Evolutionary conservation across 2,329 filamentous ascomycete genomes (phyloP).

Genomic region (Colletotrichum tamarilloi): DNA sequence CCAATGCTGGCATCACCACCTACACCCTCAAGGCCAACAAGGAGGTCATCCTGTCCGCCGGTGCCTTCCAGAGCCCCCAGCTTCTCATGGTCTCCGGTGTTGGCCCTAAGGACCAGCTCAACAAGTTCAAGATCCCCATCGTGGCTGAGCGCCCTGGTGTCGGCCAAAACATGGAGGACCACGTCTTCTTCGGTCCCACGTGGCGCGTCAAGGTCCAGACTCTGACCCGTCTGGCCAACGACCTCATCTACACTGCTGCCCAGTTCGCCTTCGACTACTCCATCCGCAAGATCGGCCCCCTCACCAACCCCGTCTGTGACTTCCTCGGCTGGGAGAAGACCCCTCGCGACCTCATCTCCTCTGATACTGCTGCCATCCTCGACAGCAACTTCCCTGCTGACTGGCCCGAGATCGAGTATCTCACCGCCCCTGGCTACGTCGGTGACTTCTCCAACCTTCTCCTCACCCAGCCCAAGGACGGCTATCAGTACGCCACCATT

Average conservation of each 20-base stretch:
- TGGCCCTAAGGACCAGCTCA: conserved; percentile 54
- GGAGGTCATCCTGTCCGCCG: conserved; percentile 84
- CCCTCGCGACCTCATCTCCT: conserved; percentile 28
- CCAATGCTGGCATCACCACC: conserved; percentile 31
- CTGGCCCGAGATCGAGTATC: conserved; percentile 31
- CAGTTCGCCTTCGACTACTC: conserved; percentile 5
- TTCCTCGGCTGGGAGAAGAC: conserved; percentile 40
- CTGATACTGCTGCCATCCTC: conserved; percentile 1
- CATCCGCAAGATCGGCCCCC: conserved; percentile 30
- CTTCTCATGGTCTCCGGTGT: conserved; percentile 67
- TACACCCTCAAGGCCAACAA: conserved; percentile 42
- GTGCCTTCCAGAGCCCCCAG: conserved; percentile 84
- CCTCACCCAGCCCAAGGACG: conserved; percentile 22
- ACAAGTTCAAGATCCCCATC: conserved; percentile 52
- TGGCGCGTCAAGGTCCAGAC: conserved; percentile 38
- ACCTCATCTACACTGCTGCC: conserved; percentile 12
- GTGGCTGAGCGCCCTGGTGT: conserved; percentile 75
- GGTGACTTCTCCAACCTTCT: conserved; percentile 34
- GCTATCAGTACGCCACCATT: conserved; percentile 39
- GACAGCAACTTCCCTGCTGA: conserved; percentile 18
- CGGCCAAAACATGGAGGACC: conserved; percentile 82
- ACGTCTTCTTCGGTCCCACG: conserved; percentile 64
- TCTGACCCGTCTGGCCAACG: conserved; percentile 30
- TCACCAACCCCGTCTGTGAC: conserved; percentile 38
- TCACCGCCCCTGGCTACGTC: conserved; percentile 35